Evolutionary conservation across 2,329 filamentous ascomycete species (phyloP).

Genomic region (Colletotrichum brevisporum): DNA sequence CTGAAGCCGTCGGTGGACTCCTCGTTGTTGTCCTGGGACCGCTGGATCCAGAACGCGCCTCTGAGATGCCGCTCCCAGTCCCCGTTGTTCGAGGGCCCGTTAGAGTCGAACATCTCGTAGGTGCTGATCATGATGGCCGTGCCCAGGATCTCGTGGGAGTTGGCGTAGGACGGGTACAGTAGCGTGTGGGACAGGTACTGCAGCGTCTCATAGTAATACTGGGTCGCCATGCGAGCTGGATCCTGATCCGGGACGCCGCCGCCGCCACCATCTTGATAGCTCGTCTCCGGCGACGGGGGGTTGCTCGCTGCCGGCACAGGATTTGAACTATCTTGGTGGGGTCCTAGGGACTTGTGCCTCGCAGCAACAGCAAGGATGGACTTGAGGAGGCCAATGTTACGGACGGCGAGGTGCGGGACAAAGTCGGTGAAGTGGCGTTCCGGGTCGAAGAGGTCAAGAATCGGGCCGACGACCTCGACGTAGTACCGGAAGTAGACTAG

Average conservation of each 20-base stretch:
- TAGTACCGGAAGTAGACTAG: constrained; percentile 36
- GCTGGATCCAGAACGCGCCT: constrained; percentile 75
- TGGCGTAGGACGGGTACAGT: constrained; percentile 68
- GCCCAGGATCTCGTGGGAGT: constrained; percentile 69
- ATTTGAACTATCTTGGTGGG: neutral
- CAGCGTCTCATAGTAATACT: constrained; percentile 73
- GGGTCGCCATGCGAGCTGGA: constrained; percentile 52
- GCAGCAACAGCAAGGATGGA: constrained; percentile 40
- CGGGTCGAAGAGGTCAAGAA: constrained; percentile 41
- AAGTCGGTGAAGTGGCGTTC: constrained; percentile 38
- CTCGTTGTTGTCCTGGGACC: constrained; percentile 71
- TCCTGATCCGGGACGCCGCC: neutral
- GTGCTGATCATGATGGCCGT: constrained; percentile 71
- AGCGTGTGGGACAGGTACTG: constrained; percentile 71
- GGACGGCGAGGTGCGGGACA: constrained; percentile 38
- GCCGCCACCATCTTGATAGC: neutral
- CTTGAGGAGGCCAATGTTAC: constrained; percentile 39
- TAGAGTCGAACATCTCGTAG: constrained; percentile 73
- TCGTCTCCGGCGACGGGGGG: constrained; percentile 11
- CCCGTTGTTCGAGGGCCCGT: constrained; percentile 47
- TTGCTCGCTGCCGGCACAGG: neutral
- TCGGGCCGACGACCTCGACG: constrained; percentile 36
- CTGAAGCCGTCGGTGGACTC: constrained; percentile 65
- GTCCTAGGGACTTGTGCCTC: constrained; percentile 25
- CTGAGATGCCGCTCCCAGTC: constrained; percentile 73